Conservation (phyloP, 2,329 filamentous ascomycete genomes). For the Penicillium fuscoglaucum region DNA sequence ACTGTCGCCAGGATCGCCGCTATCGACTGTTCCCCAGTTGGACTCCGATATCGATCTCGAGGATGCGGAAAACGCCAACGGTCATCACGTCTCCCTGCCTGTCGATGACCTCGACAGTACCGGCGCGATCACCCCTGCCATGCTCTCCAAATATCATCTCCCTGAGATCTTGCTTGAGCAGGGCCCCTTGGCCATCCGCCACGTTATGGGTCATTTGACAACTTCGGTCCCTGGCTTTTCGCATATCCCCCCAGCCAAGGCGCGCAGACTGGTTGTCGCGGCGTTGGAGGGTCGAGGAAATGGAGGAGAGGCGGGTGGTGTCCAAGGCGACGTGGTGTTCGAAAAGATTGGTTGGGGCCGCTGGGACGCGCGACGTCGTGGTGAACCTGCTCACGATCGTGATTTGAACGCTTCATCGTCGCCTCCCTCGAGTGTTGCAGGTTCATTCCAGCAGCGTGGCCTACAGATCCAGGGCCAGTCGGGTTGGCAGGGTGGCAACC, state of each 20-base stretch:
- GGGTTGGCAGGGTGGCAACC: slow-evolving; percentile 34
- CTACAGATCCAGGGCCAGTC: slow-evolving; percentile 50
- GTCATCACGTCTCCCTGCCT: slow-evolving; percentile 43
- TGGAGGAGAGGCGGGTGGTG: slow-evolving; percentile 54
- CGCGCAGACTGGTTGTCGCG: slow-evolving; percentile 85
- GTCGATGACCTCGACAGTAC: slow-evolving; percentile 63
- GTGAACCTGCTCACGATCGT: slow-evolving; percentile 51
- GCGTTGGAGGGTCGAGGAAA: slow-evolving; percentile 78
- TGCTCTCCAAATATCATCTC: slow-evolving; percentile 87
- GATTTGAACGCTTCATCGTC: slow-evolving; percentile 48
- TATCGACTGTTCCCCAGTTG: slow-evolving; percentile 54
- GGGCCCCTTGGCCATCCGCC: slow-evolving; percentile 87
- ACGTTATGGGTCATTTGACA: slow-evolving; percentile 92
- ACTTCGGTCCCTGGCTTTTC: slow-evolving; percentile 92
- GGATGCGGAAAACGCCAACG: slow-evolving; percentile 59
- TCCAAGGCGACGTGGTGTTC: slow-evolving; percentile 63
- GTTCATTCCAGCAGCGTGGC: slow-evolving; percentile 46
- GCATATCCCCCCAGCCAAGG: slow-evolving; percentile 83
- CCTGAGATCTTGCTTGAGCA: slow-evolving; percentile 87
- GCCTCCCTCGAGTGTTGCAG: slow-evolving; percentile 54
- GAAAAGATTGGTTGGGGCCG: slow-evolving; percentile 97
- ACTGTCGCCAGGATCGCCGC: slow-evolving; percentile 40
- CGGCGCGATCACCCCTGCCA: slow-evolving; percentile 77
- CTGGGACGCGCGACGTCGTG: slow-evolving; percentile 81
- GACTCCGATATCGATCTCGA: slow-evolving; percentile 88